Evolutionary conservation across 495 filamentous ascomycete species (phyloP).

Genomic region (Aspergillus wentii): DNA sequence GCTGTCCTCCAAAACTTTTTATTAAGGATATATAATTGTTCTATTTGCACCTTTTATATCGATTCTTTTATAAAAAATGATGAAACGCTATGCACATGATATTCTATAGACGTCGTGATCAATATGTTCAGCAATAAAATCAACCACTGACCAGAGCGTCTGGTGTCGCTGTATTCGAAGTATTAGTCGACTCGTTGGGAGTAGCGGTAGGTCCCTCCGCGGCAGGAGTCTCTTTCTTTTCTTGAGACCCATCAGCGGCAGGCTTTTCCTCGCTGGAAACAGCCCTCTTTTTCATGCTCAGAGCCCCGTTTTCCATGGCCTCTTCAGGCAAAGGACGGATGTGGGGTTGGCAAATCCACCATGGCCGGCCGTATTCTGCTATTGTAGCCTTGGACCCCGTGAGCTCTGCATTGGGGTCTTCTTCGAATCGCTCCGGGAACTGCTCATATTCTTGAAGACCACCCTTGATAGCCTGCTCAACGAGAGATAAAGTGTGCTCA

Average conservation of each 20-base stretch:
- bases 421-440: conserved; percentile 51
- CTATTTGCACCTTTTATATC: too few relatives aligned
- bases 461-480: conserved; percentile 64
- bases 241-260: conserved; percentile 10
- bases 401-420: conserved; percentile 26
- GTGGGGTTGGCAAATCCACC: conserved; percentile 92
- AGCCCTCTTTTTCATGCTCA: conserved; percentile 60
- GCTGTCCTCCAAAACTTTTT: too few relatives aligned
- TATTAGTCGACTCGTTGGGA: conserved; percentile 6
- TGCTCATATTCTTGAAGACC: conserved; percentile 70
- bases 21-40: not conserved
- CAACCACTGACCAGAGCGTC: conserved; percentile 34
- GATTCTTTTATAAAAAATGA: too few relatives aligned
- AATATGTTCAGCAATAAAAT: too few relatives aligned
- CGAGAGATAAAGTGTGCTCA: conserved; percentile 62
- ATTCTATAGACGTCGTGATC: too few relatives aligned
- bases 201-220: conserved; percentile 12
- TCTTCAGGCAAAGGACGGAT: conserved; percentile 84
- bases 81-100: not conserved
- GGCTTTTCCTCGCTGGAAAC: conserved; percentile 13
- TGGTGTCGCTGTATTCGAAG: conserved; percentile 21
- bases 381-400: conserved; percentile 62
- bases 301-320: conserved; percentile 73
- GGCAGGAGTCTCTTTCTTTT: conserved; percentile 9
- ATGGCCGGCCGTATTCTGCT: conserved; percentile 68